These are phyloP conservation scores for Ganoderma multipileum DNA, from an alignment of 1,284 basidiomycete genomes.

Conservation along the genomic window DNA sequence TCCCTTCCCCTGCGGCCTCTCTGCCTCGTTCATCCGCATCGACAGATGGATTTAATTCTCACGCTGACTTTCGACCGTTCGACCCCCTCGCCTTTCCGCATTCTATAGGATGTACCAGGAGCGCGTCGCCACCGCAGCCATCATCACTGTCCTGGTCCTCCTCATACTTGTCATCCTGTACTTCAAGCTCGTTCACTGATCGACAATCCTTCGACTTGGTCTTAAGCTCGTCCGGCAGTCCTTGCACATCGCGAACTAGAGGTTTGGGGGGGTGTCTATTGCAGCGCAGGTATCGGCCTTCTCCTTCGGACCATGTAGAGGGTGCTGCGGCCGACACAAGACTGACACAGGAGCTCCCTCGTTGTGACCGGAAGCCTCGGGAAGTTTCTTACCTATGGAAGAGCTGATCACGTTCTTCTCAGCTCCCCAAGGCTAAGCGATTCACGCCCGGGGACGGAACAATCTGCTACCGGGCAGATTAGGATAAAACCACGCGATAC, in stretches of 20 bases:
- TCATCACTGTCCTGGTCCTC: conserved; percentile 72
- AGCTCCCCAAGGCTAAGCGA: too few relatives aligned
- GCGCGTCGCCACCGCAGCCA: conserved; percentile 72
- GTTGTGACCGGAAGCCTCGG: neutral
- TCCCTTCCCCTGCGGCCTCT: neutral
- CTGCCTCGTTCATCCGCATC: conserved; percentile 12
- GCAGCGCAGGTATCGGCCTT: neutral
- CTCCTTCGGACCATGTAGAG: neutral
- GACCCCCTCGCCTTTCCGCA: neutral
- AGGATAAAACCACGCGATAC: too few relatives aligned
- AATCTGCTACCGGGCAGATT: too few relatives aligned
- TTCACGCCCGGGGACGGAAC: too few relatives aligned
- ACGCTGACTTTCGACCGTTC: neutral
- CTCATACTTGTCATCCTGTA: conserved; percentile 77
- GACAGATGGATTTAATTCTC: conserved; percentile 46
- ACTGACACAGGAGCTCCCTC: neutral
- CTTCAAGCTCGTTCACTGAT: conserved; percentile 63
- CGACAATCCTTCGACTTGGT: neutral
- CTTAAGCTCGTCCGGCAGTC: neutral
- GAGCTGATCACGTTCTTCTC: neutral
- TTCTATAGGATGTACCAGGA: conserved; percentile 80
- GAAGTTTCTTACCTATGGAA: neutral
- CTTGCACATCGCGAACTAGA: neutral
- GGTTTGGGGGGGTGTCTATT: neutral
- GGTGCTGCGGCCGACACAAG: neutral